Conservation (phyloP, 2,329 filamentous ascomycete genomes). For the Passalora sequoiae region DNA sequence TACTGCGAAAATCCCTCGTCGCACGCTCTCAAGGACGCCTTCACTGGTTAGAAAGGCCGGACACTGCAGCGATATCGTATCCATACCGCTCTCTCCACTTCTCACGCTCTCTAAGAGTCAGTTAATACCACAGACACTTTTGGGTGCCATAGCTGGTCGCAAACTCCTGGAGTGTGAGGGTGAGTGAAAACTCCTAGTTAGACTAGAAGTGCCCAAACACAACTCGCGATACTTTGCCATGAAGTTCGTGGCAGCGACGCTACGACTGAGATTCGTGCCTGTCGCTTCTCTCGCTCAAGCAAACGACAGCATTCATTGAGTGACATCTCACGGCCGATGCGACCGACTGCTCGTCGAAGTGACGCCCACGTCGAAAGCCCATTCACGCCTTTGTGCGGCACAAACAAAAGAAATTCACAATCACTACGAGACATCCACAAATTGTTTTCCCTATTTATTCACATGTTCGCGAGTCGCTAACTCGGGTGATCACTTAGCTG, state of each 20-base stretch:
- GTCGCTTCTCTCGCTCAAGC: no score
- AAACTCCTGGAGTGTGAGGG: conserved; percentile 23
- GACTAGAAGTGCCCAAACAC: no score
- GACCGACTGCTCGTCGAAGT: no score
- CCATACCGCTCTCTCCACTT: conserved; percentile 9
- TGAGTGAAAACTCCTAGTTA: conserved; percentile 23
- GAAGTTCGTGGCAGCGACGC: not conserved
- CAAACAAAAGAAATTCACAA: conserved; percentile 12
- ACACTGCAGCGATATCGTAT: conserved; percentile 21
- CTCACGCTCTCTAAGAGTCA: conserved; percentile 15
- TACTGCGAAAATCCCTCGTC: conserved; percentile 15
- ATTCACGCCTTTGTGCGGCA: conserved; percentile 20
- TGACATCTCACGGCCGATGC: no score
- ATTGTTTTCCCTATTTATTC: conserved; percentile 6
- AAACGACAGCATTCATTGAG: no score
- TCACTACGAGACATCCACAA: conserved; percentile 5
- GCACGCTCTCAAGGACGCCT: conserved; percentile 51
- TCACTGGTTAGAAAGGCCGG: conserved; percentile 50
- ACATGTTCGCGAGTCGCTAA: conserved; percentile 15
- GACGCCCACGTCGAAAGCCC: no score
- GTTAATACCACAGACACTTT: conserved; percentile 4
- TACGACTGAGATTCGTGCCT: no score
- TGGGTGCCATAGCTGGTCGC: conserved; percentile 14
- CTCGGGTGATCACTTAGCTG: conserved; percentile 23
- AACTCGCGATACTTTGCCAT: no score